Percentiles rank a stretch among this genome's conserved stretches.
Evolutionary conservation across 106 monocot genomes (phyloP).

Genomic region (Dendrobium officinale): DNA sequence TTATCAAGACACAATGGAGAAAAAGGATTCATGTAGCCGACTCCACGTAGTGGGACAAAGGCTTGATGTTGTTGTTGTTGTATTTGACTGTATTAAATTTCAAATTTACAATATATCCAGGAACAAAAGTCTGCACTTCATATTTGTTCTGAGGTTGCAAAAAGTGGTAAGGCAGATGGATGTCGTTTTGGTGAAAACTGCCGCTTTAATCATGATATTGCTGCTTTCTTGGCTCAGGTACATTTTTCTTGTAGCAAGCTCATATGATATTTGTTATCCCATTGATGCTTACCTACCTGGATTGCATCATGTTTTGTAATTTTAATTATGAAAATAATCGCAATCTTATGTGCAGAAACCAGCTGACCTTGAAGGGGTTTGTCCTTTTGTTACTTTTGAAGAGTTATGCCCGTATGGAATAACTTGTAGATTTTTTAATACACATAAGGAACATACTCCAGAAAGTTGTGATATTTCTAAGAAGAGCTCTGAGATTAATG

Average conservation of each 20-base stretch:
- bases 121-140: conserved; percentile 55
- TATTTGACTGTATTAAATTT: neutral
- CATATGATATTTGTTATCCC: neutral
- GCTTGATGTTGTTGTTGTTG: too few species aligned
- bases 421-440: conserved; percentile 60
- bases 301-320: neutral
- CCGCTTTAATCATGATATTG: conserved; percentile 84
- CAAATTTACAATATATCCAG: conserved; percentile 20
- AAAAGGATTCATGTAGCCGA: too few species aligned
- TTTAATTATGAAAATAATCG: neutral
- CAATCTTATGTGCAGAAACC: conserved; percentile 60
- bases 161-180: conserved; percentile 39
- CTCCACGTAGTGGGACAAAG: too few species aligned
- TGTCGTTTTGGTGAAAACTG: conserved; percentile 53
- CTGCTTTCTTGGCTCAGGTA: conserved; percentile 71
- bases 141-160: conserved; percentile 77
- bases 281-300: neutral
- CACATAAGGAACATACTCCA: conserved; percentile 30
- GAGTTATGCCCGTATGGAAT: conserved; percentile 78
- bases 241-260: neutral
- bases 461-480: conserved; percentile 19
- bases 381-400: conserved; percentile 49
- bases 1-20: too few species aligned
- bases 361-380: conserved; percentile 68
- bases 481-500: conserved; percentile 48